Base-by-base conservation (phyloP, 2,329 filamentous ascomycete genomes). In the Microsporum audouinii region DNA sequence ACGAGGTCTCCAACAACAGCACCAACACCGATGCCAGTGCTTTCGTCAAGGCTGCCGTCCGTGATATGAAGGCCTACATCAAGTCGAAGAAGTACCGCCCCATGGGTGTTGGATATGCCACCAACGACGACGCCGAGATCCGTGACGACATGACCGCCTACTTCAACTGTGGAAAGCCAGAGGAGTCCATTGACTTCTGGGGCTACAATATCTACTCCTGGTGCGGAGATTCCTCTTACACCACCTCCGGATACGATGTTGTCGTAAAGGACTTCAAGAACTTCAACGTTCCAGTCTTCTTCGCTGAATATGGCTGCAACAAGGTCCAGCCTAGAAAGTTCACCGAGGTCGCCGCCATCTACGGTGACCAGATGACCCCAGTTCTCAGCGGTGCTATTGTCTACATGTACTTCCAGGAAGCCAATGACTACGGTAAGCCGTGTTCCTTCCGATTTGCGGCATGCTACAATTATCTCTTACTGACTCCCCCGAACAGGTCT, bases 181-280 rank as follows among this genome's bases (percentile, higher is more conserved):
- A 79, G 6, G 76, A 77, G 71, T 75, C 88, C 63, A 96, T 97
- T 66, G 94, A 99, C 77, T 97, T 95, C 81, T 99, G 91, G 89
- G 94, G 94, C 63, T 97, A 97, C 87, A 99, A 99, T 82, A 96
- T 97, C 78, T 99, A 99, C 83, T 95, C 91, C 59, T 99, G 94
- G 94, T 99, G 94, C 74, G 94, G 92, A 68, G 75, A 91, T 68
- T 95, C 89, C 71, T 84, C 80, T 69, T 94, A 88, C 78, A 71
- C 80, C 39, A 72, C 80, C 63, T 96, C 94, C 2, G 89, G 90
- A 60, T 99, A 91, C 77, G 80, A 87, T 66, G 81, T 85, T 61
- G 88, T 92, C 73, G 91, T 91, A 68, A 76, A 89, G 66, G 92
- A 96, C 78, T 99, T 96, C 79, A 75, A 80, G 63, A 84, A 87